Base-by-base conservation (phyloP, 192 early-diverging fungal genomes). In the Glomus cerebriforme region DNA sequence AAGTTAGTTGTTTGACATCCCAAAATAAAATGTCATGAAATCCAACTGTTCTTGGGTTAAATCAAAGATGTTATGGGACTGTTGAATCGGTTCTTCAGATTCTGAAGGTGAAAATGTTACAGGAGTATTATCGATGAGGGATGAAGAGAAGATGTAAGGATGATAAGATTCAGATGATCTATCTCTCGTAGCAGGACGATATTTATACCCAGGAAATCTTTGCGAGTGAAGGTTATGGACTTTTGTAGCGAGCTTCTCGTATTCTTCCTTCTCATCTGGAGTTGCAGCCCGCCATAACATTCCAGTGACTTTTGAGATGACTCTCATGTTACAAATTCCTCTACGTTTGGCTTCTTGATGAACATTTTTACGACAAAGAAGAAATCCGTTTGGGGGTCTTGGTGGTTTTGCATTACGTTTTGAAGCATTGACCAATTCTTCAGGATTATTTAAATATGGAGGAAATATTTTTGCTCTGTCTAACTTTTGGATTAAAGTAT, bases 281-380 rank as follows among this genome's bases (percentile, higher is more conserved):
- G 65, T 35, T 67, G 65, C 31, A 19, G 31, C 32, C 2, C 65
- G 29, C 65, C 65, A 67, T 35, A 67, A 34, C 8, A 67, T 67
- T 19, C 65, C 65, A 22, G 65, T 67, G 3, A 67, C 65, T 8
- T 67, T 67, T 0, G 31, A 34, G 4, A 67, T 67, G 6, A 67
- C 65, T 37, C 65, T 0, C 65, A 67, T 67, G 19, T 67, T 67
- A 19, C 31, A 67, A 35, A 67, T 34, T 0, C 65, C 65, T 5
- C 31, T 22, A 8, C 34, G 15, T 37, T 67, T 67, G 3, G 65
- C 65, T 9, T 67, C 65, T 67, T 67, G 31, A 67, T 67, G 65
- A 35, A 67, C 65, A 67, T 67, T 67, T 67, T 67, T 67, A 35
- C 65, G 65, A n/a, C 65, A 67, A 67, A 67, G 65, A 3, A 67